Conservation (phyloP, 495 filamentous ascomycete genomes). For the Podospora conica region DNA sequence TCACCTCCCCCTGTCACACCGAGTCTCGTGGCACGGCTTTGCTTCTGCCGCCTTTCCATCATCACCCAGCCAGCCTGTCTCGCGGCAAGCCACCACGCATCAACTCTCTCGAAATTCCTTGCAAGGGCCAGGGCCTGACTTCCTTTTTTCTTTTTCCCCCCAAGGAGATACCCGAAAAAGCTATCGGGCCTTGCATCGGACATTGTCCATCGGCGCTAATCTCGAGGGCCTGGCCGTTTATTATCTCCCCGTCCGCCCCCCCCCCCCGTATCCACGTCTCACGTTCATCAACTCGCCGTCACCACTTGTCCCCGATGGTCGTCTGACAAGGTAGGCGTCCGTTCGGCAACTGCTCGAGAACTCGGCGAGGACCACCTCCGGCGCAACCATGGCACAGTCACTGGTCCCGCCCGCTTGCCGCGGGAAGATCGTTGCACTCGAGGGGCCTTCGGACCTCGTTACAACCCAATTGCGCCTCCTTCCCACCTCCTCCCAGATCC, state of each 20-base stretch:
- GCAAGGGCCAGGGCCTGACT: background rate
- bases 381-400: slow-evolving; percentile 9
- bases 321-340: background rate
- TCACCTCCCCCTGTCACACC: background rate
- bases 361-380: background rate
- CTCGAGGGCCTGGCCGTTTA: background rate
- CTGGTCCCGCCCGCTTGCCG: slow-evolving; percentile 15
- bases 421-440: slow-evolving; percentile 47
- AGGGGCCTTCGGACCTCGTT: slow-evolving; percentile 42
- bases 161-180: slow-evolving; percentile 1
- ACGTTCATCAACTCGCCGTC: background rate
- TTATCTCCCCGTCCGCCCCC: background rate
- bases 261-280: background rate
- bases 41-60: background rate
- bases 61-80: background rate
- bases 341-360: background rate
- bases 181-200: background rate
- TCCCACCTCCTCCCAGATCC: slow-evolving; percentile 42
- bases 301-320: background rate
- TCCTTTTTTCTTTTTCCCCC: background rate
- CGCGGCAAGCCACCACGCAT: background rate
- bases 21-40: background rate
- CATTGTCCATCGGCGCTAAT: slow-evolving; percentile 2
- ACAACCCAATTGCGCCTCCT: slow-evolving; percentile 47
- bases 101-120: background rate